A percentile compares a stretch with the other conserved stretches of the same genome.
Conservation (phyloP, 345 rosid genomes). For the Jatropha curcas region DNA sequence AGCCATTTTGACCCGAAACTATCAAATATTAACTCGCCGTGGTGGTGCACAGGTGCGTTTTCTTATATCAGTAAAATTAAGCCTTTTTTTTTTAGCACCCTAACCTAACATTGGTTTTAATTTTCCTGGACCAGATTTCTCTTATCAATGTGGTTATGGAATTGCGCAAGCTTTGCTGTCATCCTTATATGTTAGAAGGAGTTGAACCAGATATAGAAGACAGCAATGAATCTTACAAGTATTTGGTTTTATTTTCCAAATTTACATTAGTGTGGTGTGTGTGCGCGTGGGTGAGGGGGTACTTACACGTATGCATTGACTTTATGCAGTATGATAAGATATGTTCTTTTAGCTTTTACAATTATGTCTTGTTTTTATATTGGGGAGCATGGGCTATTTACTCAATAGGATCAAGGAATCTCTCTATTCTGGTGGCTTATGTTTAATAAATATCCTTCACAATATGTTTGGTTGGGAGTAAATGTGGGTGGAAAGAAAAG, state of each 20-base stretch:
- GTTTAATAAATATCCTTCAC: neutral
- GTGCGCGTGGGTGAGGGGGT: neutral
- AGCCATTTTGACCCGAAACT: conserved; percentile 94
- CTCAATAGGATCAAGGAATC: neutral
- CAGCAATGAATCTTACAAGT: conserved; percentile 72
- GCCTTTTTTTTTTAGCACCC: conserved; percentile 5
- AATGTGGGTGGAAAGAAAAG: too few relatives aligned
- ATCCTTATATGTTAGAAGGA: conserved; percentile 95
- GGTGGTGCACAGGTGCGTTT: conserved; percentile 90
- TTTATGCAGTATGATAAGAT: neutral
- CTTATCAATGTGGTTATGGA: conserved; percentile 98
- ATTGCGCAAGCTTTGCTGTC: conserved; percentile 98
- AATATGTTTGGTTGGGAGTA: too few relatives aligned
- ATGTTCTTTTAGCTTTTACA: neutral
- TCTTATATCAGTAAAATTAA: conserved; percentile 18
- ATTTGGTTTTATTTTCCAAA: conserved; percentile 23
- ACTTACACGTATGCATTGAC: neutral
- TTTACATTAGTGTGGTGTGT: neutral
- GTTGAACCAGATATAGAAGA: conserved; percentile 81
- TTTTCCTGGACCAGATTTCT: conserved; percentile 62
- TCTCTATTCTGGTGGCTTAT: neutral
- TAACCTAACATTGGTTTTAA: conserved; percentile 22
- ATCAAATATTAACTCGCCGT: conserved; percentile 81
- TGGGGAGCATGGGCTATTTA: neutral
- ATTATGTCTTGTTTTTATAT: neutral